Percentiles rank a stretch among this genome's conserved stretches.
phyloP scores from a whole-genome alignment of 495 filamentous ascomycete genomes.

The Hypoxylon intermedium region DNA sequence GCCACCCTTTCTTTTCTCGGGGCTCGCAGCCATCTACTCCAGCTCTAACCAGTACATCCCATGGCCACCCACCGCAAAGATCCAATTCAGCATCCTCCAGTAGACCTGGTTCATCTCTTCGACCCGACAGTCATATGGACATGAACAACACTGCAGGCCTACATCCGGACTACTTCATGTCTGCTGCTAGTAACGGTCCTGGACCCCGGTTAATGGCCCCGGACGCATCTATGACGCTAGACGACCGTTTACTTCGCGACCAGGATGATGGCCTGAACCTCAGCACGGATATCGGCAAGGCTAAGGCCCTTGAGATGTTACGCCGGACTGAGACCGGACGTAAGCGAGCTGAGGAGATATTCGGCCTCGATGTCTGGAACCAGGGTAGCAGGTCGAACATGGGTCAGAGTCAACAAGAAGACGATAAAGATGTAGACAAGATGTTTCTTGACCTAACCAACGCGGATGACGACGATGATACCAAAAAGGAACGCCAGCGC shows the following conservation, averaged over 20 bases:
- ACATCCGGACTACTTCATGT: conserved; percentile 50
- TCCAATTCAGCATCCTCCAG: conserved; percentile 42
- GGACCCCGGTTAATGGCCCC: conserved; percentile 45
- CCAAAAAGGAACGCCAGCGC: conserved; percentile 40
- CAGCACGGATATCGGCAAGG: conserved; percentile 40
- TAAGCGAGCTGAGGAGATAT: conserved; percentile 50
- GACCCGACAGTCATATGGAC: conserved; percentile 45
- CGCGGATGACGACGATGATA: conserved; percentile 56
- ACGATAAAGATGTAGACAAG: conserved; percentile 55
- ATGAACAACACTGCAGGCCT: conserved; percentile 35
- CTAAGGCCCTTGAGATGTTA: conserved; percentile 49
- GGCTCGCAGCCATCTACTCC: conserved; percentile 52
- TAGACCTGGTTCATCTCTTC: conserved; percentile 44
- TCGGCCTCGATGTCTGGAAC: conserved; percentile 48
- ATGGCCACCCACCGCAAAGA: conserved; percentile 44
- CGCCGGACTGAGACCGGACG: conserved; percentile 48
- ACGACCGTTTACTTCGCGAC: conserved; percentile 51
- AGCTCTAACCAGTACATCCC: conserved; percentile 43
- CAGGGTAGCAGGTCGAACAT: conserved; percentile 29
- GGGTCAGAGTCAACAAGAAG: conserved; percentile 43
- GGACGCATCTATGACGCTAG: conserved; percentile 46
- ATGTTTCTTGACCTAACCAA: conserved; percentile 63
- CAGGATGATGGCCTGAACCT: conserved; percentile 45
- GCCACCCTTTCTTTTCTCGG: conserved; percentile 48
- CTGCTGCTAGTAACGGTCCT: conserved; percentile 35